Conservation (phyloP, 2,329 filamentous ascomycete genomes). For the Juglanconis sp. region DNA sequence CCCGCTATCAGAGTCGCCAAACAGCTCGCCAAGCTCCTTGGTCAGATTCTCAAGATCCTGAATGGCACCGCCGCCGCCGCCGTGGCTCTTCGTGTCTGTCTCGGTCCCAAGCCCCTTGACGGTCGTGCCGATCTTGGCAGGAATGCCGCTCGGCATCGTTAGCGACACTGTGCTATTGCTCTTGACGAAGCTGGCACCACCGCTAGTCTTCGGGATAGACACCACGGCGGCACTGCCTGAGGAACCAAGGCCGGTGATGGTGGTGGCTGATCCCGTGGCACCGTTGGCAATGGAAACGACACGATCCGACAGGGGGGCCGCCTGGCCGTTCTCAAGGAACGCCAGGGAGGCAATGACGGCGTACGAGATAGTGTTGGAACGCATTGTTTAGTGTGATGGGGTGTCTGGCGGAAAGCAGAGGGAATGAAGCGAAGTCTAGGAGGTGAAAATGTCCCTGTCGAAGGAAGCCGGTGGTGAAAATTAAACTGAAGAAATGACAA, state of each 20-base stretch:
- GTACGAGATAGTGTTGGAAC: background rate
- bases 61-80: too few relatives aligned
- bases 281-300: background rate
- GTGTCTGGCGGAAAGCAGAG: background rate
- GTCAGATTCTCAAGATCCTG: too few relatives aligned
- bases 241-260: background rate
- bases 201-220: too few relatives aligned
- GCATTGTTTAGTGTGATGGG: background rate
- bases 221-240: too few relatives aligned
- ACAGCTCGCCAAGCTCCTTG: too few relatives aligned
- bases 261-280: background rate
- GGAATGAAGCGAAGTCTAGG: background rate
- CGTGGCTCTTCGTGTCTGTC: too few relatives aligned
- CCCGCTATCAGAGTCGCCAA: too few relatives aligned
- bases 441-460: background rate
- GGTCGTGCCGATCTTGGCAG: background rate
- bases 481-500: background rate
- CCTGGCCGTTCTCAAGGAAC: background rate
- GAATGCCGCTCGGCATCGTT: background rate
- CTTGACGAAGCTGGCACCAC: too few relatives aligned
- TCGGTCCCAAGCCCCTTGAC: background rate
- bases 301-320: background rate
- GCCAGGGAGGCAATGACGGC: background rate
- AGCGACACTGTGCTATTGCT: too few relatives aligned
- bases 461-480: background rate